Conservation (phyloP, 352 stramenopile species). For the Phytopythium helicoides region DNA sequence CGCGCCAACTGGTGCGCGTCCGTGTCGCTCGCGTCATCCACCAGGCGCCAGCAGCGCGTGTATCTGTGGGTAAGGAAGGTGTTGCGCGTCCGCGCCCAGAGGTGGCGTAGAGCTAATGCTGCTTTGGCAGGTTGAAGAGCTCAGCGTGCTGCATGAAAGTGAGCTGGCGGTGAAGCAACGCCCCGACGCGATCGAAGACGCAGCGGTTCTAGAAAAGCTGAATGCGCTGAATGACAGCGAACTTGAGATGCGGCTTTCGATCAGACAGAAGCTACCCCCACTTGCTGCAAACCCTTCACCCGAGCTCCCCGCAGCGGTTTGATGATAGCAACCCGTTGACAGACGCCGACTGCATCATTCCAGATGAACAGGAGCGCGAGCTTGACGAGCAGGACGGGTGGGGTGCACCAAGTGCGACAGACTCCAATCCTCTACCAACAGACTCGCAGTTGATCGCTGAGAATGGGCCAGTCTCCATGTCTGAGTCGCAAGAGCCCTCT, state of each 20-base stretch:
- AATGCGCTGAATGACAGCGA: conserved; percentile 15
- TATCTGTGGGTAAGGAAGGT: conserved; percentile 39
- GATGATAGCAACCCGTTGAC: conserved; percentile 42
- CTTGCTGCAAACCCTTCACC: background rate
- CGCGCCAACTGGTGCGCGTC: conserved; percentile 10
- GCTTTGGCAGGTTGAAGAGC: conserved; percentile 26
- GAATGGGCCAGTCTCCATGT: conserved; percentile 40
- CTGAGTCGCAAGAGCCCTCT: conserved; percentile 17
- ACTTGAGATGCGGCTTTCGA: conserved; percentile 43
- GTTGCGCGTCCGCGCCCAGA: too few relatives aligned
- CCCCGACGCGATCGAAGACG: conserved; percentile 27
- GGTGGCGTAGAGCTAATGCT: background rate
- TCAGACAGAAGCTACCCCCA: conserved; percentile 35
- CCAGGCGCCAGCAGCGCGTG: conserved; percentile 14
- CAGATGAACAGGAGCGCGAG: conserved; percentile 53
- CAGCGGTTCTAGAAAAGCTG: conserved; percentile 25
- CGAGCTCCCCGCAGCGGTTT: conserved; percentile 14
- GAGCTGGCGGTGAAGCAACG: conserved; percentile 40
- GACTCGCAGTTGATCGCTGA: conserved; percentile 76
- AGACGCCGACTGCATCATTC: conserved; percentile 61
- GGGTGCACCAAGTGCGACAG: conserved; percentile 10
- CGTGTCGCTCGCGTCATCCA: conserved; percentile 13
- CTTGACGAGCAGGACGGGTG: conserved; percentile 60
- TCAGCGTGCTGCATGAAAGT: conserved; percentile 50
- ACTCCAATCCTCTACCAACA: conserved; percentile 16